Base-by-base conservation (phyloP, 2,329 filamentous ascomycete species). In the Penicillium sp. region DNA sequence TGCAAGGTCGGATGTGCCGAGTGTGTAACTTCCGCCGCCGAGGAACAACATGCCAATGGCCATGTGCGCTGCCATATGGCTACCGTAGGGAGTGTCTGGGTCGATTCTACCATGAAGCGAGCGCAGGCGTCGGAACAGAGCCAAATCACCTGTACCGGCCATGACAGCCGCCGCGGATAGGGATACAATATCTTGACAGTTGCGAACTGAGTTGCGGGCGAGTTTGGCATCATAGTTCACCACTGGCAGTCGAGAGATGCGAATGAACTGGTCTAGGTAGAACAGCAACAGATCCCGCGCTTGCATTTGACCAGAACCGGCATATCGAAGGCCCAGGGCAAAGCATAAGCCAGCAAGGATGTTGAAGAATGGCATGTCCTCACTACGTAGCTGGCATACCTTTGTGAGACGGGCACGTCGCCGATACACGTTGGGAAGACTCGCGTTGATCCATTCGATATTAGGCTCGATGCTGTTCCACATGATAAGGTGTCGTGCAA, bases 71-170 rank as follows among this genome's bases (percentile, higher is more conserved):
- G 93, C 93, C 59, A 98, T 81, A 65, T 98, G 92, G 47, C 89
- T 95, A 40, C 93, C 93, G 64, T 96, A 98, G 0, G 91, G 86
- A 0, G 87, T 92, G 32, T 93, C 88, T 1, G 81, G 75, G 50
- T 95, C 88, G 46, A 91, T 84, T 13, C 91, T 84, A 20, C 91
- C 92, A 66, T 98, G 95, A 33, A 98, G 80, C 13, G 88, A 83
- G 13, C 93, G 86, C 28, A 98, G 78, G 12, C 92, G 85, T 20
- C 93, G 85, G 61, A 97, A 87, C 1, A 95, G 84, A 2, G 81
- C 74, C 18, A 98, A 75, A 64, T 98, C 95, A 33, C 95, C 93
- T 0, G 90, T 95, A 25, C 93, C 93, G 5, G 95, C 90, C 92
- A 97, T 97, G 44, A 97, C 89, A 1, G 87, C 89, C 0, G 93